Evolutionary conservation across 176 grass and related monocot species (phyloP), one percentile per base, ranked within the genome.

Genomic region (Raddia distichophylla): DNA sequence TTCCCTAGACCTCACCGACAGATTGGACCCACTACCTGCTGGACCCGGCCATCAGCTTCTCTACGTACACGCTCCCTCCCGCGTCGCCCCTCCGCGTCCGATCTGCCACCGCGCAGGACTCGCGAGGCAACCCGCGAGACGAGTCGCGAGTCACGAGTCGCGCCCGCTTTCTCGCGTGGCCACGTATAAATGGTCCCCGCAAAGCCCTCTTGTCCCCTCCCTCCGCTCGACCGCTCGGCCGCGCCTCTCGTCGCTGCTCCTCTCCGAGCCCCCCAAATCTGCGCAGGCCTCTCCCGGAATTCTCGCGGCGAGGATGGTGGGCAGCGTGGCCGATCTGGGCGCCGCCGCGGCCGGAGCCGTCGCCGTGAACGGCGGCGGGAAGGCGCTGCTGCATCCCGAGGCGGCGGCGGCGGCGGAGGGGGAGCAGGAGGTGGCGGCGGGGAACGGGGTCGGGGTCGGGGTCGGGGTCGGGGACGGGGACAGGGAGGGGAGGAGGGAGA

Each of bases 271-370:
- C 73, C 73, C 80, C 75, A 88, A 79, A 88, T 84, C 86, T 79
- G 60, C 60, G 59, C 67, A 34, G 4, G 12, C 61, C 61, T 3
- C 67, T 51, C 22, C 54, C 70, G n/a, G 52, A 9, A 12, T 60
- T 4, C 68, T 4, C 40, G 51, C 51, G 57, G 57, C 8, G 77
- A 57, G 18, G 11, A 98, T 98, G 95, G 95, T 97, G 35, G 91
- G 91, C 8, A 90, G 87, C 80, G 83, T 94, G 73, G 92, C 86
- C 79, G 87, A 94, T 87, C 90, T 93, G 12, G 64, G 32, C 5
- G 69, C 58, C 4, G 64, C 46, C 2, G 40, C 20, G 1, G 22
- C 47, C 4, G 74, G 22, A 1, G 18, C 85, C 8, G 62, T 37
- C 5, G 43, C 42, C 0, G 37, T 51, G 65, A 74, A 74, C 69